These are phyloP conservation scores for Helichrysum umbraculigerum DNA, from an alignment of 129 eudicot species.

Conservation along the genomic window DNA sequence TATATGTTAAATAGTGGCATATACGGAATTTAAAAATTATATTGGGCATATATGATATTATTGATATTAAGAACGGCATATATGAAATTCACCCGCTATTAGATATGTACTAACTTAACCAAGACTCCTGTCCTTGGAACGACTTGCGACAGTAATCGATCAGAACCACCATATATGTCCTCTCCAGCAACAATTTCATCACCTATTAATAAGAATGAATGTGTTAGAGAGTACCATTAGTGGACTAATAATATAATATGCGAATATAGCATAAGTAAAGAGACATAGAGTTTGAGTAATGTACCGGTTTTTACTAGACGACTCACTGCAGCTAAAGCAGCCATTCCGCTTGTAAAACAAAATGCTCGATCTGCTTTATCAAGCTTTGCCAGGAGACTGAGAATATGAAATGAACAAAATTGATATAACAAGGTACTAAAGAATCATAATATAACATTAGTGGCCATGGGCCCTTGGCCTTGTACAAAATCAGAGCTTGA, in stretches of 20 bases:
- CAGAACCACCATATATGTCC: conserved; percentile 98
- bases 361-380: conserved; percentile 96
- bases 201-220: conserved; percentile 36
- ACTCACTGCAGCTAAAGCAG: conserved; percentile 88
- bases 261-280: neutral
- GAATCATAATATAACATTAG: conserved; percentile 15
- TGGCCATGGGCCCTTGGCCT: neutral
- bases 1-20: no score
- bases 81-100: neutral
- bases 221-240: neutral
- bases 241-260: conserved; percentile 1
- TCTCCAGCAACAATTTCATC: conserved; percentile 97
- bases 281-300: neutral
- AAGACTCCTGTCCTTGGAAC: conserved; percentile 73
- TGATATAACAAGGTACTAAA: neutral
- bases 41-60: no score
- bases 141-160: conserved; percentile 79
- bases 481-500: conserved; percentile 10
- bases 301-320: conserved; percentile 80
- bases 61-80: no score
- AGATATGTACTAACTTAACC: conserved; percentile 65
- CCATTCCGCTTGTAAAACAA: conserved; percentile 98
- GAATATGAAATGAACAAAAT: conserved; percentile 5
- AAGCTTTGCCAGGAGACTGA: conserved; percentile 86
- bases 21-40: no score